Conservation (phyloP, 2,329 filamentous ascomycete species). For the Colletotrichum sp. region DNA sequence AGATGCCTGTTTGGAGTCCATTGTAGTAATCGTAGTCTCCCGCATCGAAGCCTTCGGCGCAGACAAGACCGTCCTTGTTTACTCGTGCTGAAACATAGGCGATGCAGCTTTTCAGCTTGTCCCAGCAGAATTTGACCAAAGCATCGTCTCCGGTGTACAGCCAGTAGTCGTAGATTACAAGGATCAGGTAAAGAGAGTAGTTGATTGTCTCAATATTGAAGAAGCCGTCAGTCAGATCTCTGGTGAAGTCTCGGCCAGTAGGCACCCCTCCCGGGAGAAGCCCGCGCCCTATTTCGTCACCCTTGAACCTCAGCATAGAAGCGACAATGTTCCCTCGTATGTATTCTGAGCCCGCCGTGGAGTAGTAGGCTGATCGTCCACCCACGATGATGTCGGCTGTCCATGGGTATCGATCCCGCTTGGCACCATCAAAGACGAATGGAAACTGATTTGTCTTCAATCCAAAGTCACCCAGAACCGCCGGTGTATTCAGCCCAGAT, state of each 20-base stretch:
- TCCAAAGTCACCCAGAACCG: not conserved
- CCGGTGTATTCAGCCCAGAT: not conserved
- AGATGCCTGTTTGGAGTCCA: not conserved
- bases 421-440: not conserved
- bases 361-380: not conserved
- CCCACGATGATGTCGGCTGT: not conserved
- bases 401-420: not conserved
- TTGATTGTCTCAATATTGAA: not conserved
- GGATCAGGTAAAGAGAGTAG: not conserved
- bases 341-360: not conserved
- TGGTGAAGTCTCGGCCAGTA: not conserved
- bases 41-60: not conserved
- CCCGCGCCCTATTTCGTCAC: not conserved
- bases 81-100: not conserved
- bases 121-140: not conserved
- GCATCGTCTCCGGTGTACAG: not conserved
- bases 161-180: not conserved
- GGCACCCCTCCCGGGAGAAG: not conserved
- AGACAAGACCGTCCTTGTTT: not conserved
- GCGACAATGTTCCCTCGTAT: not conserved
- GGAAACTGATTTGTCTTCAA: not conserved
- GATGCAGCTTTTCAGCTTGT: not conserved
- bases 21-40: not conserved
- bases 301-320: not conserved
- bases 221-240: not conserved